phyloP scores from a whole-genome alignment of 1,284 basidiomycete genomes.

The Ustilago tritici region DNA sequence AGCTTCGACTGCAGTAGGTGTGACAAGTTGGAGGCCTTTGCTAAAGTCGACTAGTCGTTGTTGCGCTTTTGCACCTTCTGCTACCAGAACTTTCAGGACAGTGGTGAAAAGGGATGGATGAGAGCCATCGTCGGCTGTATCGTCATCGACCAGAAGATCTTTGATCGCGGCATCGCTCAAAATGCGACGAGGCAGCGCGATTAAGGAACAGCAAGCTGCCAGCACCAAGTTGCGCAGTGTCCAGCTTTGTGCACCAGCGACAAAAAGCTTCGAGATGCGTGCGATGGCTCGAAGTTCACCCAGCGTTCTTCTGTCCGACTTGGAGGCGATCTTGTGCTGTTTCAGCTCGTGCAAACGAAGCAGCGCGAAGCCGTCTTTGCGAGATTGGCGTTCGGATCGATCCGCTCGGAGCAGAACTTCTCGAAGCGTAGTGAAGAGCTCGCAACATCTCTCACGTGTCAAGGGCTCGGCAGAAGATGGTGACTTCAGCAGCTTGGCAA shows the following conservation, averaged over 20 bases:
- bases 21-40: slow-evolving; percentile 36
- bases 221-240: slow-evolving; percentile 45
- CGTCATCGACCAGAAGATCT: slow-evolving; percentile 19
- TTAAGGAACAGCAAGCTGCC: slow-evolving; percentile 32
- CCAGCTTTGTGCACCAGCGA: slow-evolving; percentile 24
- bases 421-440: slow-evolving; percentile 24
- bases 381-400: slow-evolving; percentile 6
- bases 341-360: slow-evolving; percentile 38
- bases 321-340: slow-evolving; percentile 31
- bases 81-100: slow-evolving; percentile 18
- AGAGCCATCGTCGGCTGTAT: slow-evolving; percentile 5
- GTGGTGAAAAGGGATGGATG: slow-evolving; percentile 18
- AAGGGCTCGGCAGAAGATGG: slow-evolving; percentile 29
- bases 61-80: slow-evolving; percentile 29
- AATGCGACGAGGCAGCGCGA: slow-evolving; percentile 39
- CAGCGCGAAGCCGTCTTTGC: slow-evolving; percentile 42
- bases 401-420: slow-evolving; percentile 22
- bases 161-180: slow-evolving; percentile 23
- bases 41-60: slow-evolving; percentile 37
- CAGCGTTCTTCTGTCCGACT: slow-evolving; percentile 28
- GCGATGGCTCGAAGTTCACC: slow-evolving; percentile 42
- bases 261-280: slow-evolving; percentile 40
- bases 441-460: slow-evolving; percentile 28
- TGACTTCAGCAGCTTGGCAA: slow-evolving; percentile 37
- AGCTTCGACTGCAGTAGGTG: slow-evolving; percentile 19